A percentile compares a stretch with the other conserved stretches of the same genome.
Conservation (phyloP, 2,329 filamentous ascomycete species). For the Colletotrichum sp. region DNA sequence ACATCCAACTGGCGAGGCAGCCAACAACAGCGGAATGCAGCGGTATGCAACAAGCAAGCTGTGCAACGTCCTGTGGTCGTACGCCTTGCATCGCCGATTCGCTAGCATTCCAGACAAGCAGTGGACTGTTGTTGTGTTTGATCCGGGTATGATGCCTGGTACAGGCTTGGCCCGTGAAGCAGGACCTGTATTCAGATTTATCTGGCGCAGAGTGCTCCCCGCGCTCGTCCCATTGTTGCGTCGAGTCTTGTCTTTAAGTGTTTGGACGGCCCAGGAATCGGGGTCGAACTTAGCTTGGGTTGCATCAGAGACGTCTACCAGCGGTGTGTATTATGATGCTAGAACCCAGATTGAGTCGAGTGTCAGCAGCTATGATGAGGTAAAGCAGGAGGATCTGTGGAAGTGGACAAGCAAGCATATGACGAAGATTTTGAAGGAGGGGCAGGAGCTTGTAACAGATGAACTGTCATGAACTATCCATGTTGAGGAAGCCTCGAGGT, state of each 20-base stretch:
- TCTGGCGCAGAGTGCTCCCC: slow-evolving; percentile 41
- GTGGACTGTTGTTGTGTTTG: slow-evolving; percentile 46
- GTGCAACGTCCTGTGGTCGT: slow-evolving; percentile 52
- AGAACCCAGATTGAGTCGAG: slow-evolving; percentile 43
- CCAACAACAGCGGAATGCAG: slow-evolving; percentile 36
- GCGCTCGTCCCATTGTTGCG: slow-evolving; percentile 38
- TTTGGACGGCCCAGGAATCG: slow-evolving; percentile 43
- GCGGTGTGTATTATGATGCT: slow-evolving; percentile 50
- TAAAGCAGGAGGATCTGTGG: slow-evolving; percentile 55
- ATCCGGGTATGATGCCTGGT: slow-evolving; percentile 55
- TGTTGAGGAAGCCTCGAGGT: too few species aligned
- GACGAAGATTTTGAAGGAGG: too few species aligned
- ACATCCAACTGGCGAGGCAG: slow-evolving; percentile 34
- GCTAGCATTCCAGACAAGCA: slow-evolving; percentile 19
- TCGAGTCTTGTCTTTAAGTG: slow-evolving; percentile 34
- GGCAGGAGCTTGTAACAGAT: too few species aligned
- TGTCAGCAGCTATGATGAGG: slow-evolving; percentile 44
- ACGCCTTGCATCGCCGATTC: slow-evolving; percentile 45
- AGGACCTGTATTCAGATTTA: slow-evolving; percentile 27
- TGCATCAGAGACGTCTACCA: slow-evolving; percentile 22
- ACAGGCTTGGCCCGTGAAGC: slow-evolving; percentile 44
- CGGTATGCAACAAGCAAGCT: slow-evolving; percentile 52
- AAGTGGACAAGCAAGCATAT: slow-evolving; percentile 45
- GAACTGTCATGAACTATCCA: too few species aligned
- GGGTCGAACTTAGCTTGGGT: slow-evolving; percentile 41